phyloP scores from a whole-genome alignment of 371 early-diverging fungal species.

The Mucor ambiguus region DNA sequence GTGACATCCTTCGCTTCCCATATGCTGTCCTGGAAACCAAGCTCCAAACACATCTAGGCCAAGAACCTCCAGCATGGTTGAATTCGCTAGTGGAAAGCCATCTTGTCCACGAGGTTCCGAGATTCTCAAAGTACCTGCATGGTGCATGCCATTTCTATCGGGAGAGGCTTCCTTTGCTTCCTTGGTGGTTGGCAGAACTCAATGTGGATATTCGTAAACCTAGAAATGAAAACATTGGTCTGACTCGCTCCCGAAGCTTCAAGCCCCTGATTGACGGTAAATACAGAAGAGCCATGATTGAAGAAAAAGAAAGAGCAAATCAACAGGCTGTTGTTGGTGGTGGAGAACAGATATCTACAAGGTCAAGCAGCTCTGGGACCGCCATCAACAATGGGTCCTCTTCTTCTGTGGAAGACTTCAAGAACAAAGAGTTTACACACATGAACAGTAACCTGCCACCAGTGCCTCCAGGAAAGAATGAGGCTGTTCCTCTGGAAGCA shows the following conservation, averaged over 20 bases:
- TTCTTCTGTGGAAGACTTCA: conserved; percentile 58
- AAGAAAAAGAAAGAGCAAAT: conserved; percentile 31
- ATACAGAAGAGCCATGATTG: conserved; percentile 42
- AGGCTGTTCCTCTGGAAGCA: conserved; percentile 16
- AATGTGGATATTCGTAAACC: conserved; percentile 63
- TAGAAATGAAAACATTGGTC: conserved; percentile 42
- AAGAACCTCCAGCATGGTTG: conserved; percentile 91
- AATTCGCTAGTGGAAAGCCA: conserved; percentile 79
- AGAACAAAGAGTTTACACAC: background rate
- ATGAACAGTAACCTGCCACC: background rate
- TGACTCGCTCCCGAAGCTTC: conserved; percentile 49
- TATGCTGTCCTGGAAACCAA: conserved; percentile 87
- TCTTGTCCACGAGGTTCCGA: conserved; percentile 95
- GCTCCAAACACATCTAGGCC: conserved; percentile 84
- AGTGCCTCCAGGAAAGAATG: conserved; percentile 8
- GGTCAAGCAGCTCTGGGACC: conserved; percentile 2
- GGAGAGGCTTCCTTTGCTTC: conserved; percentile 34
- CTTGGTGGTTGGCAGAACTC: conserved; percentile 58
- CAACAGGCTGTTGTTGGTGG: conserved; percentile 14
- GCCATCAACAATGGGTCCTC: conserved; percentile 46
- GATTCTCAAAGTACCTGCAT: conserved; percentile 97
- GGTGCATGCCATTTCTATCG: conserved; percentile 66
- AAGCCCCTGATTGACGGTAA: conserved; percentile 53
- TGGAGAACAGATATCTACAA: background rate
- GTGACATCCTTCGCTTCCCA: conserved; percentile 70